Base-by-base conservation (phyloP, 1,284 basidiomycete genomes). In the Cutaneotrichosporon cutaneum region DNA sequence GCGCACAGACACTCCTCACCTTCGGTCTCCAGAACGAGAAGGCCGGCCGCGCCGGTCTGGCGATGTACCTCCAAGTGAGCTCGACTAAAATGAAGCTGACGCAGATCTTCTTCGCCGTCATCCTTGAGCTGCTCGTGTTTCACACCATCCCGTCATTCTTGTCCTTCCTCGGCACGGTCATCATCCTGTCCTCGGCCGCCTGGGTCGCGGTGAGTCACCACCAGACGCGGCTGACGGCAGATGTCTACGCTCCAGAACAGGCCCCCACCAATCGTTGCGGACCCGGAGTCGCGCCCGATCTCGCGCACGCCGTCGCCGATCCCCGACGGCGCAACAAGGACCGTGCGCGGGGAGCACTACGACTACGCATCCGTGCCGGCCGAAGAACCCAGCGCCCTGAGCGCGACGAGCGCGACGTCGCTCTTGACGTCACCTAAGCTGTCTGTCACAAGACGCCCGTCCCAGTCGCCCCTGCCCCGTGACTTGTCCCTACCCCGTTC, bases 1-100 rank as follows among this genome's bases (percentile, higher is more conserved):
- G 81, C 18, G 85, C 83, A 0, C 87, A 88, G 75, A 83, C 85
- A 2, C 60, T 78, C 9, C 69, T 81, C 9, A 79, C 80, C 3
- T 58, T 77, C 42, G 80, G 78, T 9, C 65, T 81, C 1, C 77
- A 80, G 53, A 73, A 77, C 5, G 80, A 80, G 59, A 78, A 78
- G 61, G 80, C 79, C 4, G 80, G 78, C 0, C 65, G 78, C 53
- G 80, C 78, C 1, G 71, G 74, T 11, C 60, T 80, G n/a, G 78
- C 77, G 3, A 72, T 77, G 60, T 81, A 80, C 53, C 69, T 77
- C 8, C 75, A 75, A 66, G 77, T 79, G 22, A 56, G 39, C 9
- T 27, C 13, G 10, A 32, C 6, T n/a, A n/a, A n/a, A n/a, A n/a
- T n/a, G n/a, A n/a, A 39, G 10, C 56, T 59, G 21, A 48, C 16